Evolutionary conservation across 768 basidiomycete genomes (phyloP).

Genomic region (Mycena pura): DNA sequence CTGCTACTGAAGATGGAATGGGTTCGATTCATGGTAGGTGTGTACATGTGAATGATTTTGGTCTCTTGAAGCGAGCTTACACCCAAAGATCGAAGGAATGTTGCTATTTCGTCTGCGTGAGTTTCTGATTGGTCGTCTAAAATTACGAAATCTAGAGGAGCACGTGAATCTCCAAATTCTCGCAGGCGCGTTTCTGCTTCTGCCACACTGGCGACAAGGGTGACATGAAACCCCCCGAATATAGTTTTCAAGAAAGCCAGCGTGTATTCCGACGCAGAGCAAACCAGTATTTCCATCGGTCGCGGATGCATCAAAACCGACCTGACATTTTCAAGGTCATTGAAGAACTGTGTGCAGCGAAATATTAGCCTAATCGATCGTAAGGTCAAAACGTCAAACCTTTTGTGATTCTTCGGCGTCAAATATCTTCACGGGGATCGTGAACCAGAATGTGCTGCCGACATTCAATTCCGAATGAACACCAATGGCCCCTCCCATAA

Average conservation of each 20-base stretch:
- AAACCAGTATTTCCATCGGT: slow-evolving; percentile 59
- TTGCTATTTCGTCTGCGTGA: slow-evolving; percentile 62
- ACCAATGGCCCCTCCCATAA: slow-evolving; percentile 79
- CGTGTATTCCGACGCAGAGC: slow-evolving; percentile 66
- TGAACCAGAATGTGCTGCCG: slow-evolving; percentile 79
- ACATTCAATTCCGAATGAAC: slow-evolving; percentile 68
- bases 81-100: slow-evolving; percentile 49
- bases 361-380: slow-evolving; percentile 11
- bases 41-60: slow-evolving; percentile 75
- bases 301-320: slow-evolving; percentile 53
- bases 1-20: slow-evolving; percentile 57
- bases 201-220: slow-evolving; percentile 48
- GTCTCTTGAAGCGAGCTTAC: slow-evolving; percentile 53
- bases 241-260: slow-evolving; percentile 61
- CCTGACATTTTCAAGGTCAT: slow-evolving; percentile 55
- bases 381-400: slow-evolving; percentile 38
- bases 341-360: slow-evolving; percentile 43
- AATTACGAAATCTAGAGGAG: slow-evolving; percentile 66
- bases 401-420: slow-evolving; percentile 62
- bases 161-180: slow-evolving; percentile 35
- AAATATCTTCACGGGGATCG: slow-evolving; percentile 67
- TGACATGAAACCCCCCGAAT: slow-evolving; percentile 60
- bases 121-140: slow-evolving; percentile 71
- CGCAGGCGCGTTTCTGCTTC: slow-evolving; percentile 53
- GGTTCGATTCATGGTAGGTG: slow-evolving; percentile 68